Evolutionary conservation across 768 basidiomycete species (phyloP), one percentile per base, ranked within the genome.

Genomic region (Rhizopogon vinicolor): DNA sequence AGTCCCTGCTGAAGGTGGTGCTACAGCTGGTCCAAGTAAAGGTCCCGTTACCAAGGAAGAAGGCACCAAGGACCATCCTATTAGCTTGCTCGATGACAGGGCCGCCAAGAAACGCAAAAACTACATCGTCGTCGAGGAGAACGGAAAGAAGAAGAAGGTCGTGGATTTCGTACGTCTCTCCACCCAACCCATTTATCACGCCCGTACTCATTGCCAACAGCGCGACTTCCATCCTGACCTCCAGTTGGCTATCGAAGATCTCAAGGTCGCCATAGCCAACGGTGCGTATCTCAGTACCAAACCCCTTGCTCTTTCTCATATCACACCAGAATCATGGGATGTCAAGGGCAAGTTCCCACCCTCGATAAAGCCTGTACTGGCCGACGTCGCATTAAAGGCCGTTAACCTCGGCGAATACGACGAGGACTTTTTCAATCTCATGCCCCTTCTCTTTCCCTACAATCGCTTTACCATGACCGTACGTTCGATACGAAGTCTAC

Each of bases 401-500:
- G 83, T 96, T 63, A 75, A 79, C 28, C 78, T 90, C n/a, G 89
- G 86, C 68, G 86, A 95, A 66, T 97, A 96, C 70, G 89, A 92
- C 58, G 94, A 96, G 16, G 82, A 89, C 62, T 96, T 96, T 69
- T 98, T 96, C 73, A 86, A 84, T 62, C 76, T 88, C 18, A 89
- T 98, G 84, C 92, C 95, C 0, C 77, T 72, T 22, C 68, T 96
- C 40, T 93, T 98, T 63, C 93, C 93, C 0, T 98, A 98, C 66
- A 99, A 99, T 74, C 86, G 87, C 60, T 99, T 91, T 68, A 96
- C 92, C 0, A 93, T 98, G 86, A 89, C 81, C 50, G 87, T 90
- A 53, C 51, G 86, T 77, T 16, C 29, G 40, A 14, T 18, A 25
- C 25, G 13, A 39, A 22, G 28, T 14, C 19, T 14, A 3, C 33